Conservation (phyloP, 345 rosid genomes). For the Gossypium mustelinum region DNA sequence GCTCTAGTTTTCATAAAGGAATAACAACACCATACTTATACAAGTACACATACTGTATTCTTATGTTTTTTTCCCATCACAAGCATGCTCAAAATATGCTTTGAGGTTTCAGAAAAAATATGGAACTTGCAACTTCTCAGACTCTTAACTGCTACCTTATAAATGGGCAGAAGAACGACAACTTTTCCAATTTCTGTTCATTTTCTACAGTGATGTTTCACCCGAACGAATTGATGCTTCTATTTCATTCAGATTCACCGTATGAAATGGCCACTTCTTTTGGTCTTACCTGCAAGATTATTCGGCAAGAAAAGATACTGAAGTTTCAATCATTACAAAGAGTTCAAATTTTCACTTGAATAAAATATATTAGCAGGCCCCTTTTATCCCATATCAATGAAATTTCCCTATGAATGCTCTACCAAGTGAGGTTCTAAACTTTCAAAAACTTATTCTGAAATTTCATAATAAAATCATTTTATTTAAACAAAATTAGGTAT, state of each 20-base stretch:
- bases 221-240: not conserved
- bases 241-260: not conserved
- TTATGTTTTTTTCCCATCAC: not conserved
- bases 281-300: slow-evolving; percentile 8
- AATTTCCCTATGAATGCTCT: not conserved
- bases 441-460: not conserved
- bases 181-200: not conserved
- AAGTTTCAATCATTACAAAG: not conserved
- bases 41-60: not conserved
- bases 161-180: too few relatives aligned
- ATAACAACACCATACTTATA: not conserved
- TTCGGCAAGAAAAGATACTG: not conserved
- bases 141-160: not conserved
- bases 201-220: not conserved
- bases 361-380: not conserved
- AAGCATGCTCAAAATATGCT: not conserved
- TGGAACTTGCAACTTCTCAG: not conserved
- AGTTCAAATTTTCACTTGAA: not conserved
- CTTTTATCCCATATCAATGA: not conserved
- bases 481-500: not conserved
- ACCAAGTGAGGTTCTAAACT: too few relatives aligned
- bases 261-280: slow-evolving; percentile 6
- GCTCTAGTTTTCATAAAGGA: not conserved
- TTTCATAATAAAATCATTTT: not conserved
- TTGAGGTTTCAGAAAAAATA: not conserved